Evolutionary conservation across 768 basidiomycete species (phyloP).

Genomic region (Kondoa malvinella): DNA sequence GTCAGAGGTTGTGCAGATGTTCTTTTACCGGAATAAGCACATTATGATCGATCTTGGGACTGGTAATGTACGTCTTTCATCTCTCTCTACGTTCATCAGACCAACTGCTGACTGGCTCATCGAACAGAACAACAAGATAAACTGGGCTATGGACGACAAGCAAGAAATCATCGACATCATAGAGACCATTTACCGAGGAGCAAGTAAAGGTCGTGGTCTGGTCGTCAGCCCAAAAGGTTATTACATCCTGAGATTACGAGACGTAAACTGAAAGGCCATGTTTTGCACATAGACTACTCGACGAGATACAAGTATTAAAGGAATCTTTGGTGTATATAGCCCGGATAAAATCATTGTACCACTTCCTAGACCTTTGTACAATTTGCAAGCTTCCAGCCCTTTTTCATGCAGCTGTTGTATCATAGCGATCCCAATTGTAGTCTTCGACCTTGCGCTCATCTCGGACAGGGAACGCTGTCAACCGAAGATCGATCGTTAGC

Average conservation of each 20-base stretch:
- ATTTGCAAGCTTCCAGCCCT: too few species aligned
- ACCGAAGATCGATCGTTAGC: too few species aligned
- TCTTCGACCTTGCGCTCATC: too few species aligned
- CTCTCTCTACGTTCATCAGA: background rate
- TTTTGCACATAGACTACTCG: constrained; percentile 47
- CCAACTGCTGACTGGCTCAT: background rate
- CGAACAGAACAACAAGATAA: constrained; percentile 74
- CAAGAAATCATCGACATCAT: constrained; percentile 98
- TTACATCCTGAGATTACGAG: background rate
- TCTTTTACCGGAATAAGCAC: constrained; percentile 85
- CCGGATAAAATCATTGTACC: too few species aligned
- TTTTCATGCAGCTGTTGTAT: too few species aligned
- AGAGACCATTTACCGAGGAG: constrained; percentile 94
- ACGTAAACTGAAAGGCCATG: background rate
- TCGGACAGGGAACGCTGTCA: too few species aligned
- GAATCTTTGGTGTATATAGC: background rate
- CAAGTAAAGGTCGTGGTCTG: constrained; percentile 91
- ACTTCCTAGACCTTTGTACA: too few species aligned
- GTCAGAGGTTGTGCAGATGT: constrained; percentile 56
- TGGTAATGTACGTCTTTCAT: constrained; percentile 53
- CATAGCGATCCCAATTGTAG: too few species aligned
- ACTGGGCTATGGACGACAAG: constrained; percentile 98
- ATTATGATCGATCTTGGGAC: constrained; percentile 99
- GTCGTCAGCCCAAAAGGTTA: constrained; percentile 78
- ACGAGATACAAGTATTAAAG: constrained; percentile 58